These are phyloP conservation scores for Nymphaea colorata DNA, from an alignment of 164 flowering plant genomes.

Conservation along the genomic window DNA sequence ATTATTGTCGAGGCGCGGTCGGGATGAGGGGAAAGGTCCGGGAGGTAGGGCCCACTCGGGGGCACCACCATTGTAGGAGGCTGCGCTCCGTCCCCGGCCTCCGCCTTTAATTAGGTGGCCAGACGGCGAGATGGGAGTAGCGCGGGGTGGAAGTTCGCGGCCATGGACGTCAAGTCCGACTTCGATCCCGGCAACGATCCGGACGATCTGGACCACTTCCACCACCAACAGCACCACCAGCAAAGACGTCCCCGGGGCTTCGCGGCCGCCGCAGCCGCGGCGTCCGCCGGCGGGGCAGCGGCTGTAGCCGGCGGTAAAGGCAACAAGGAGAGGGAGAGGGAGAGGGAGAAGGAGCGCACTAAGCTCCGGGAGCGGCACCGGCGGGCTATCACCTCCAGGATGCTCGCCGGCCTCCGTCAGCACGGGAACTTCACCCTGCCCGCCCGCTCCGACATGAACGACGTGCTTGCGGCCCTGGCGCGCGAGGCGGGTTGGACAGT, in stretches of 20 bases:
- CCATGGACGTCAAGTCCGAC: not conserved
- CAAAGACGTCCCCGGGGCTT: slow-evolving; percentile 51
- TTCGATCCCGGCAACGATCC: not conserved
- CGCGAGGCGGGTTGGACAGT: slow-evolving; percentile 83
- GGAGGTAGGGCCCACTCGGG: not conserved
- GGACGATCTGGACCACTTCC: slow-evolving; percentile 13
- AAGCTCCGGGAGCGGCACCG: slow-evolving; percentile 67
- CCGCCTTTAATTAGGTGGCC: not conserved
- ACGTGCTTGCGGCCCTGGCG: slow-evolving; percentile 64
- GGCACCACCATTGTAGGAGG: not conserved
- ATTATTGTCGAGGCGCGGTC: not conserved
- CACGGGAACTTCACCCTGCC: slow-evolving; percentile 70
- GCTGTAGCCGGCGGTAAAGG: slow-evolving; percentile 15
- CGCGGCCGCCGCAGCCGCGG: slow-evolving; percentile 21
- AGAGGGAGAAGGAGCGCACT: slow-evolving; percentile 65
- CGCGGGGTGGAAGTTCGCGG: not conserved
- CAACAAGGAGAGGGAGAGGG: slow-evolving; percentile 34
- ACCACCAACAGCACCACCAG: slow-evolving; percentile 17
- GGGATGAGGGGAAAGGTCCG: not conserved
- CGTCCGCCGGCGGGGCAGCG: slow-evolving; percentile 10
- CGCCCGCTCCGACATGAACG: slow-evolving; percentile 74
- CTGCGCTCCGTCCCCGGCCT: not conserved
- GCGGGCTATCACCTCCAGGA: slow-evolving; percentile 60
- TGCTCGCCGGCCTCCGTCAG: slow-evolving; percentile 65
- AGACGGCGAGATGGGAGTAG: not conserved